Evolutionary conservation across 805 yeast species (phyloP).

Genomic region (Candida sakaeoensis): DNA sequence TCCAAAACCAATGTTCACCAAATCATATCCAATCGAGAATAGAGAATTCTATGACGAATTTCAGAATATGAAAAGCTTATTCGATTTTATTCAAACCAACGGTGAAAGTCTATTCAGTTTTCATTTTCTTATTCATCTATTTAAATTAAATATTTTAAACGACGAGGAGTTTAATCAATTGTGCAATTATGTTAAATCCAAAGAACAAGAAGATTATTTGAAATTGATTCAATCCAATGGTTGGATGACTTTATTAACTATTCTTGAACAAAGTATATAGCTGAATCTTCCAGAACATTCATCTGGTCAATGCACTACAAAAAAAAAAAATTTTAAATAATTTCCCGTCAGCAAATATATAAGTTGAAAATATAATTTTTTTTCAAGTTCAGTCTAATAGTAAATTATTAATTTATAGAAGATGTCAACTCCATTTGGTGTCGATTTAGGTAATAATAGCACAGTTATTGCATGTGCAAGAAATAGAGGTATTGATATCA

Average conservation of each 20-base stretch:
- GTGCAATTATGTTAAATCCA: slow-evolving; percentile 42
- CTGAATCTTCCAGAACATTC: slow-evolving; percentile 4
- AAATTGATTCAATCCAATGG: slow-evolving; percentile 61
- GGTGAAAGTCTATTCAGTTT: slow-evolving; percentile 57
- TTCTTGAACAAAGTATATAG: slow-evolving; percentile 32
- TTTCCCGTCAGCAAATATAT: neutral
- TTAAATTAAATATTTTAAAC: slow-evolving; percentile 54
- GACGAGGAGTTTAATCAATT: slow-evolving; percentile 51
- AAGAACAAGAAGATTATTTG: slow-evolving; percentile 43
- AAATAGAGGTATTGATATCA: slow-evolving; percentile 97
- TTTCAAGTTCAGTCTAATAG: neutral
- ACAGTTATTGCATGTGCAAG: slow-evolving; percentile 94
- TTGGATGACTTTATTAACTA: slow-evolving; percentile 75
- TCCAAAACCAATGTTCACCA: slow-evolving; percentile 49
- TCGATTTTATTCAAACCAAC: slow-evolving; percentile 37
- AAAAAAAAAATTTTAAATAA: neutral
- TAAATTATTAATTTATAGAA: slow-evolving; percentile 12
- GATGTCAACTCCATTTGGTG: slow-evolving; percentile 95
- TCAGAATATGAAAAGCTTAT: slow-evolving; percentile 60
- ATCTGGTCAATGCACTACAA: slow-evolving; percentile 1
- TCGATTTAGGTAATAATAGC: slow-evolving; percentile 94
- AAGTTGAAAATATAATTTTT: neutral
- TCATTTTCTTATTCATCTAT: slow-evolving; percentile 65
- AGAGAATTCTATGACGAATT: slow-evolving; percentile 59
- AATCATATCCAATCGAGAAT: slow-evolving; percentile 66